A percentile compares a stretch with the other conserved stretches of the same genome.
These are phyloP conservation scores for Penicillium paxilli DNA, from an alignment of 495 filamentous ascomycete species.

Conservation along the genomic window DNA sequence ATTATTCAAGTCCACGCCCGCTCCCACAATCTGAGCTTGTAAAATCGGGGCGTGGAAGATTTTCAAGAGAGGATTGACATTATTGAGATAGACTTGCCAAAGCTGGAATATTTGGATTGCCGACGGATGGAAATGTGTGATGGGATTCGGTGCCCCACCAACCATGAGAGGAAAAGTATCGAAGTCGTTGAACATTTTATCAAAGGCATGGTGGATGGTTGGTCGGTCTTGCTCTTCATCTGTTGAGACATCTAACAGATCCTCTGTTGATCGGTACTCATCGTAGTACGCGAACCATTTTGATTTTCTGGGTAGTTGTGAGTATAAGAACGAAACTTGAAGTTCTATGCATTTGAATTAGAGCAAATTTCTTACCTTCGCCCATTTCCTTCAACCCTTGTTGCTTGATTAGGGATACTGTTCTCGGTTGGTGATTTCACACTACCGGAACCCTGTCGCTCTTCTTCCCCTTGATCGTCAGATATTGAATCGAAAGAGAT, in stretches of 20 bases:
- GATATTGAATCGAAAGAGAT: conserved; percentile 23
- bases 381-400: background rate
- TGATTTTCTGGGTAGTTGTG: background rate
- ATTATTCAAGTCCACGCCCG: conserved; percentile 14
- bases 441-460: background rate
- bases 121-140: conserved; percentile 31
- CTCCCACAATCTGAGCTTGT: conserved; percentile 32
- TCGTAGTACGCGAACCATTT: conserved; percentile 21
- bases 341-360: too few species aligned
- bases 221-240: conserved; percentile 61
- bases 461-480: background rate
- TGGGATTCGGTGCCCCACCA: conserved; percentile 46
- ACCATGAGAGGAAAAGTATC: conserved; percentile 62
- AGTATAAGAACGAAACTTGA: background rate
- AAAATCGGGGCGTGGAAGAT: conserved; percentile 49
- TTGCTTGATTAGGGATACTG: background rate
- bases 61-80: conserved; percentile 50
- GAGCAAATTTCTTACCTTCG: background rate
- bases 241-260: conserved; percentile 50
- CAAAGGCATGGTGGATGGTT: conserved; percentile 54
- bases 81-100: conserved; percentile 48
- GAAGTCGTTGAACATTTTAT: conserved; percentile 51
- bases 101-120: conserved; percentile 33
- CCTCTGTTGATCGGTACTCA: conserved; percentile 15
- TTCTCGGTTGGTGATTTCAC: background rate